phyloP scores from a whole-genome alignment of 129 eudicot genomes.

The Mikania micrantha region DNA sequence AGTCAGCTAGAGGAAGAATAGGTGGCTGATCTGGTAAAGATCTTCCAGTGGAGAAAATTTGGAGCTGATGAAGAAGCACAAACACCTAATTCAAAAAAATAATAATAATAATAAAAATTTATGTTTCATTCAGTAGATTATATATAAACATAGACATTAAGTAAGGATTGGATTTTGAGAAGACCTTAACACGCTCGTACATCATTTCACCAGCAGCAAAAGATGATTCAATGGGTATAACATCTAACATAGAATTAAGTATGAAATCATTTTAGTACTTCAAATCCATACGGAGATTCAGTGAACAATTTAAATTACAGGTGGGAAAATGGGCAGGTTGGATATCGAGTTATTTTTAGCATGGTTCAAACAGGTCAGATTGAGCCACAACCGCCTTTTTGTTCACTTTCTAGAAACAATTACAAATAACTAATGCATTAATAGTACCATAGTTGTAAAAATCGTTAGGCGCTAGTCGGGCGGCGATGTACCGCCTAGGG shows the following conservation, averaged over 20 bases:
- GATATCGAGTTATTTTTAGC: not conserved
- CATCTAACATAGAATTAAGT: slow-evolving; percentile 33
- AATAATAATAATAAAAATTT: slow-evolving; percentile 13
- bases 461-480: no score
- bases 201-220: slow-evolving; percentile 82
- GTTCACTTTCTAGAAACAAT: not conserved
- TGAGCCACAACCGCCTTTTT: not conserved
- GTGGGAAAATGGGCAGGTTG: not conserved
- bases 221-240: slow-evolving; percentile 55
- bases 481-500: no score
- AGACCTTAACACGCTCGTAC: slow-evolving; percentile 88
- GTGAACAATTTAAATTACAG: not conserved
- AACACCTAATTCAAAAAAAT: slow-evolving; percentile 41
- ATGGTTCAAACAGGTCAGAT: not conserved
- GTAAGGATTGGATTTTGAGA: not conserved
- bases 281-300: not conserved
- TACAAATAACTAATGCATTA: not conserved
- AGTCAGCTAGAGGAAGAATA: slow-evolving; percentile 35
- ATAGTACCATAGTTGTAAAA: no score
- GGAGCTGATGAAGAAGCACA: slow-evolving; percentile 81
- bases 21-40: slow-evolving; percentile 80
- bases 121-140: slow-evolving; percentile 1
- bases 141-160: not conserved
- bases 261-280: slow-evolving; percentile 5
- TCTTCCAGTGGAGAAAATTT: slow-evolving; percentile 56